Evolutionary conservation across 768 basidiomycete genomes (phyloP).

Genomic region (Naganishia vishniacii): DNA sequence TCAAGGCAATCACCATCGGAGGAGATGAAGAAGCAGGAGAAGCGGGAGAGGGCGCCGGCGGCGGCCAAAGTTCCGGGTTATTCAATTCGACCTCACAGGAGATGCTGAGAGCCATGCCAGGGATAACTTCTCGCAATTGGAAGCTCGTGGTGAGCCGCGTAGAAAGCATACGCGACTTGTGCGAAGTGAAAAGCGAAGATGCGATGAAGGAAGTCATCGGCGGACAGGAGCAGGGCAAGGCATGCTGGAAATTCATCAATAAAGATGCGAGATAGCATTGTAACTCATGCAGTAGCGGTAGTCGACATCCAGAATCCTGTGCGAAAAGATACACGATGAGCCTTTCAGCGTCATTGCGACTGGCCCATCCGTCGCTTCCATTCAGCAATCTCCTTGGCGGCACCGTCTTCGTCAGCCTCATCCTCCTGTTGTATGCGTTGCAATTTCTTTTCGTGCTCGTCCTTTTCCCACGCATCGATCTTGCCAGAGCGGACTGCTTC

Average conservation of each 20-base stretch:
- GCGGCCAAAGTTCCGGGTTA: constrained; percentile 23
- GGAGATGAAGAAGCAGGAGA: constrained; percentile 60
- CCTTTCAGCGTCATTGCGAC: not conserved
- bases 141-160: constrained; percentile 78
- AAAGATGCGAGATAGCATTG: constrained; percentile 16
- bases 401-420: not conserved
- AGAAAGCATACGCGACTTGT: constrained; percentile 68
- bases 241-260: constrained; percentile 76
- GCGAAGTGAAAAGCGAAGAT: constrained; percentile 54
- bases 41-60: constrained; percentile 20
- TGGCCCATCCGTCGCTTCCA: constrained; percentile 14
- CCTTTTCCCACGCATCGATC: constrained; percentile 5
- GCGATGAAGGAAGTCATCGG: constrained; percentile 71
- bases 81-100: constrained; percentile 64
- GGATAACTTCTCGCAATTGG: constrained; percentile 75
- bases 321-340: not conserved
- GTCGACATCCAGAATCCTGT: not conserved
- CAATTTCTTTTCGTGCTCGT: constrained; percentile 1
- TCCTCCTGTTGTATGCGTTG: constrained; percentile 1
- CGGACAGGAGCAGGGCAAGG: constrained; percentile 65
- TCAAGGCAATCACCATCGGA: constrained; percentile 70
- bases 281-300: no score
- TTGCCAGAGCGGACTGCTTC: constrained; percentile 4
- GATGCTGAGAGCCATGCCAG: constrained; percentile 72
- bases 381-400: not conserved